Conservation (phyloP, 2,329 filamentous ascomycete genomes). For the Xylaria polymorpha region DNA sequence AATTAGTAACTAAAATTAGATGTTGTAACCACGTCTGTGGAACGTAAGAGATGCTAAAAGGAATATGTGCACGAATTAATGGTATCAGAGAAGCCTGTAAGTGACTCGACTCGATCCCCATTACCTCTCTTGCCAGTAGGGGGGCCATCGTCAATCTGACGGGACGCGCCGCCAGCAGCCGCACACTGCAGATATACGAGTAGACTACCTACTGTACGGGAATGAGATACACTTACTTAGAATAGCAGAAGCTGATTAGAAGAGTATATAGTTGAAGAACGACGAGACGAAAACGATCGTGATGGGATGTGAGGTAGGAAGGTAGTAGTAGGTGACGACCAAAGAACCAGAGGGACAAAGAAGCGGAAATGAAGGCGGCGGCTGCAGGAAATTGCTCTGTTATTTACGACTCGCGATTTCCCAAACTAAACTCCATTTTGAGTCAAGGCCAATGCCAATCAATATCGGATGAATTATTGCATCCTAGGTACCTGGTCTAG, state of each 20-base stretch:
- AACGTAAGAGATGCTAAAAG: neutral
- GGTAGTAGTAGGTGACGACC: slow-evolving; percentile 8
- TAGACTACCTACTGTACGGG: neutral
- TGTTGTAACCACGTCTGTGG: no score
- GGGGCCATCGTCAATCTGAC: neutral
- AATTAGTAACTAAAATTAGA: slow-evolving; percentile 20
- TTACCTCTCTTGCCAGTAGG: neutral
- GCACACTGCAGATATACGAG: neutral
- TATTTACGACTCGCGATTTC: slow-evolving; percentile 28
- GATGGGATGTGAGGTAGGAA: slow-evolving; percentile 21
- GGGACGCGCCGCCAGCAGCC: slow-evolving; percentile 13
- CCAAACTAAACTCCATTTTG: slow-evolving; percentile 31
- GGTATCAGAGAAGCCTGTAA: neutral
- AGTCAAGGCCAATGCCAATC: slow-evolving; percentile 22
- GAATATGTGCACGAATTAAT: neutral
- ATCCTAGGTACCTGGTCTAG: slow-evolving; percentile 1
- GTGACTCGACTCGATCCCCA: neutral
- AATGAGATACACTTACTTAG: slow-evolving; percentile 41
- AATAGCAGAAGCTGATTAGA: slow-evolving; percentile 27
- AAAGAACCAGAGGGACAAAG: slow-evolving; percentile 7
- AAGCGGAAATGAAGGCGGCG: slow-evolving; percentile 18
- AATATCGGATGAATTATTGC: slow-evolving; percentile 25
- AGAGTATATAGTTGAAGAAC: slow-evolving; percentile 28
- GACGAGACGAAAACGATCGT: slow-evolving; percentile 29
- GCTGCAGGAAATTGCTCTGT: slow-evolving; percentile 32